These are phyloP conservation scores for Aulographum hederae DNA, from an alignment of 2,329 filamentous ascomycete species.

Conservation along the genomic window DNA sequence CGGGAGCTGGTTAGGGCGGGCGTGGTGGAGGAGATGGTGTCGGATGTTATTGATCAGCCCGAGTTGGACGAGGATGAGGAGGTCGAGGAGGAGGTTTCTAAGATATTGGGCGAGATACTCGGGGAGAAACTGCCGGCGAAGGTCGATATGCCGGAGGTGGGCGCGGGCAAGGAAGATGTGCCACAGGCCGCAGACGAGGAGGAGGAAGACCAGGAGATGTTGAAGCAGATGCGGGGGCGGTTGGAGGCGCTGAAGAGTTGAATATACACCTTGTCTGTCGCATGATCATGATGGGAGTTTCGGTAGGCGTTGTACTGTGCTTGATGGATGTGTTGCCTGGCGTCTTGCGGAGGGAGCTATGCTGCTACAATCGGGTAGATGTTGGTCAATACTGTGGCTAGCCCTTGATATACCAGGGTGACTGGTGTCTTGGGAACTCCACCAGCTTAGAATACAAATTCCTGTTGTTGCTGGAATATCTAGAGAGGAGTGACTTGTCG, in stretches of 20 bases:
- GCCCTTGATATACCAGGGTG: too few species aligned
- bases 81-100: slow-evolving; percentile 70
- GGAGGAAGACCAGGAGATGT: slow-evolving; percentile 70
- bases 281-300: background rate
- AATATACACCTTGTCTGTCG: slow-evolving; percentile 9
- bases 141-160: slow-evolving; percentile 32
- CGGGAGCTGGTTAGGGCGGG: slow-evolving; percentile 84
- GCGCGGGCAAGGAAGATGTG: too few species aligned
- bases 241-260: slow-evolving; percentile 82
- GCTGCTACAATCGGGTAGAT: too few species aligned
- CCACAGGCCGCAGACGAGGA: slow-evolving; percentile 44
- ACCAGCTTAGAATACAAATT: too few species aligned
- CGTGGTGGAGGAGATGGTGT: slow-evolving; percentile 95
- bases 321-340: too few species aligned
- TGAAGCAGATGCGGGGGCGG: slow-evolving; percentile 85
- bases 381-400: too few species aligned
- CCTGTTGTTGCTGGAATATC: too few species aligned
- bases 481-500: too few species aligned
- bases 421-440: too few species aligned
- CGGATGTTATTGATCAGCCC: slow-evolving; percentile 60
- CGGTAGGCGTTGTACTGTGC: too few species aligned
- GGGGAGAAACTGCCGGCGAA: slow-evolving; percentile 56
- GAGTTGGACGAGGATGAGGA: slow-evolving; percentile 60
- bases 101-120: slow-evolving; percentile 78
- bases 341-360: too few species aligned